phyloP scores from a whole-genome alignment of 306 rosid genomes.

The Trichosanthes cucumerina region DNA sequence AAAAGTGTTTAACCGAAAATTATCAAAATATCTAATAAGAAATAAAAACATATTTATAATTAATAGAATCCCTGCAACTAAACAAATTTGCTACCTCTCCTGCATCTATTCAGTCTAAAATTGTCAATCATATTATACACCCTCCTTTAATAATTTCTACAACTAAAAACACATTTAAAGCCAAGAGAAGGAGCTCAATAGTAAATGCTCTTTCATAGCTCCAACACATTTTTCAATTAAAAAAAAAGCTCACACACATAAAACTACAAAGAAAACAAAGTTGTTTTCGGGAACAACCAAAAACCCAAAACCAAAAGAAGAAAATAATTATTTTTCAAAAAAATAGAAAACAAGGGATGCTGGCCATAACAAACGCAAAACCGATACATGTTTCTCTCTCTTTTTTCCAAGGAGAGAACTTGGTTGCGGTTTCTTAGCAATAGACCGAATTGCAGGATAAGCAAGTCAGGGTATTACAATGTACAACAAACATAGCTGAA shows the following conservation, averaged over 20 bases:
- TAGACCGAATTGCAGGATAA: neutral
- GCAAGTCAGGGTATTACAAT: neutral
- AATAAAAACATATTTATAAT: too few relatives aligned
- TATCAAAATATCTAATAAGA: too few relatives aligned
- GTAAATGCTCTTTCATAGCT: neutral
- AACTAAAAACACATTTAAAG: neutral
- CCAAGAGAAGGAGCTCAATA: neutral
- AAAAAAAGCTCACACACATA: too few relatives aligned
- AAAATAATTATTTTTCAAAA: neutral
- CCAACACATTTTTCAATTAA: neutral
- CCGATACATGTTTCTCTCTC: neutral
- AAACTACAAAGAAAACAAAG: neutral
- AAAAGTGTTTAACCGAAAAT: too few relatives aligned
- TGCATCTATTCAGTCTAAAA: too few relatives aligned
- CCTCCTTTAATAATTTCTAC: neutral
- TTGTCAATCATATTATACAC: too few relatives aligned
- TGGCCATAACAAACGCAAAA: neutral
- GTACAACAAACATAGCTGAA: neutral
- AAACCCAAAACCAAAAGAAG: neutral
- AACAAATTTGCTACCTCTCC: too few relatives aligned
- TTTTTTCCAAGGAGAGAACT: neutral
- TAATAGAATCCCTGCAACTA: too few relatives aligned
- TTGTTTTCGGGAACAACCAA: neutral
- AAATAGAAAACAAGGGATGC: neutral
- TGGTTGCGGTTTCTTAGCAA: neutral